Percentiles rank a stretch among this genome's conserved stretches.
phyloP scores from a whole-genome alignment of 441 rosid genomes.

The Jatropha podagrica region DNA sequence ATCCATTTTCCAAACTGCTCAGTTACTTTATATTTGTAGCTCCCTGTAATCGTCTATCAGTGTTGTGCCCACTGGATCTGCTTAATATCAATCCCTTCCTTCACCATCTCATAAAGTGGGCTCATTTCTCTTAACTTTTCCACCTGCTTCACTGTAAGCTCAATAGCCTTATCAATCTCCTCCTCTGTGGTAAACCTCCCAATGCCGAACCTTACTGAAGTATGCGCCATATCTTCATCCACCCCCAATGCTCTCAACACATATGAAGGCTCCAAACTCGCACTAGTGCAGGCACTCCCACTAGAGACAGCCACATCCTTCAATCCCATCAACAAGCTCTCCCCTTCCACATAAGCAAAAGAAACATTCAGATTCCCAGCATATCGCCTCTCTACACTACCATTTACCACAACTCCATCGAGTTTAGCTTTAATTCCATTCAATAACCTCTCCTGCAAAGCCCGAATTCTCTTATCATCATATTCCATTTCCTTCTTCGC shows the following conservation, averaged over 20 bases:
- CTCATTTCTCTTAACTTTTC: constrained; percentile 97
- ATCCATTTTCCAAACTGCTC: constrained; percentile 12
- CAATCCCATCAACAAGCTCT: constrained; percentile 97
- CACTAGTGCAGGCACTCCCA: constrained; percentile 97
- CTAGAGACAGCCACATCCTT: constrained; percentile 98
- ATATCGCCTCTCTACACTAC: constrained; percentile 74
- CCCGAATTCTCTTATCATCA: constrained; percentile 63
- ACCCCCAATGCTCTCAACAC: constrained; percentile 96
- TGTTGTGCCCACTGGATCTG: constrained; percentile 94
- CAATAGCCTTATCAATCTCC: constrained; percentile 78
- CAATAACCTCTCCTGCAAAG: constrained; percentile 69
- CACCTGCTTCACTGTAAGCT: constrained; percentile 83
- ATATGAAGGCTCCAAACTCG: constrained; percentile 90
- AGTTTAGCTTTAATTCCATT: constrained; percentile 69
- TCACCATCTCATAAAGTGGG: constrained; percentile 93
- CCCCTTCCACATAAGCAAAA: constrained; percentile 94
- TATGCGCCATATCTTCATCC: constrained; percentile 97
- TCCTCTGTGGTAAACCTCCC: constrained; percentile 93
- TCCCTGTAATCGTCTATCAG: constrained; percentile 31
- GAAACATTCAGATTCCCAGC: constrained; percentile 84
- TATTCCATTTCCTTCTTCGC: constrained; percentile 90
- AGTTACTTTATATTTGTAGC: background rate
- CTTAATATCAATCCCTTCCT: constrained; percentile 88
- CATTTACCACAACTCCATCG: constrained; percentile 89
- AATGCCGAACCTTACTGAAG: constrained; percentile 91